Percentiles rank a stretch among this genome's conserved stretches.
These are phyloP conservation scores for Jaenimonas drosophilae DNA, from an alignment of 208 protist species.

Conservation along the genomic window DNA sequence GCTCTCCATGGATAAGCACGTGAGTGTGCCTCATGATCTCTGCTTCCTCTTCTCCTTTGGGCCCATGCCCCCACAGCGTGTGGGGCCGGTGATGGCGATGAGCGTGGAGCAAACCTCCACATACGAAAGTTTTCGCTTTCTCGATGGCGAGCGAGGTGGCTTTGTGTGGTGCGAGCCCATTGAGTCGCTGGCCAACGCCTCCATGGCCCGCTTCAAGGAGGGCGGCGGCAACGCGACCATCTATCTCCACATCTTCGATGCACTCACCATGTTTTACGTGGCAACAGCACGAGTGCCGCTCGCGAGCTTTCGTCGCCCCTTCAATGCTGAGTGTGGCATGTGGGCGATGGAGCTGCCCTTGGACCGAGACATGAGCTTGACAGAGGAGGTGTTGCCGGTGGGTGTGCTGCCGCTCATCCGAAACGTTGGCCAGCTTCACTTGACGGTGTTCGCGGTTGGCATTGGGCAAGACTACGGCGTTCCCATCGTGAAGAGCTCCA, in stretches of 20 bases:
- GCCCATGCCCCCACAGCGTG: conserved; percentile 64
- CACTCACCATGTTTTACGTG: conserved; percentile 86
- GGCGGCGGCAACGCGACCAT: conserved; percentile 19
- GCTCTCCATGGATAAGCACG: conserved; percentile 54
- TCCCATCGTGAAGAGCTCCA: neutral
- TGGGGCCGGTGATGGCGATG: conserved; percentile 41
- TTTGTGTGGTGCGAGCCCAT: conserved; percentile 77
- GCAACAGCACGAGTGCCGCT: conserved; percentile 46
- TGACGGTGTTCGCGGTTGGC: conserved; percentile 76
- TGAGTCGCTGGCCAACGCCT: conserved; percentile 22
- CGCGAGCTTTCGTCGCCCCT: conserved; percentile 57
- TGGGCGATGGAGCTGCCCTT: conserved; percentile 55
- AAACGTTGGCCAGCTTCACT: conserved; percentile 72
- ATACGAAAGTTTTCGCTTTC: conserved; percentile 15
- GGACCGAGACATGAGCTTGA: conserved; percentile 68
- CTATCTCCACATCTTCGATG: conserved; percentile 83
- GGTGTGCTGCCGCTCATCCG: conserved; percentile 63
- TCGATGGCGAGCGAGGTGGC: conserved; percentile 22
- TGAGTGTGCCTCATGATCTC: conserved; percentile 46
- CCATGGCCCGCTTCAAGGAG: conserved; percentile 60
- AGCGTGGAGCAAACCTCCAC: conserved; percentile 57
- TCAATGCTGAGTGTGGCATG: conserved; percentile 43
- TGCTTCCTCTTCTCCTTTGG: conserved; percentile 85
- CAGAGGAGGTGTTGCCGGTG: conserved; percentile 44
- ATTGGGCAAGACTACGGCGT: conserved; percentile 5